phyloP scores from a whole-genome alignment of 176 grass and related monocot genomes.

The Cenchrus fungigraminus region DNA sequence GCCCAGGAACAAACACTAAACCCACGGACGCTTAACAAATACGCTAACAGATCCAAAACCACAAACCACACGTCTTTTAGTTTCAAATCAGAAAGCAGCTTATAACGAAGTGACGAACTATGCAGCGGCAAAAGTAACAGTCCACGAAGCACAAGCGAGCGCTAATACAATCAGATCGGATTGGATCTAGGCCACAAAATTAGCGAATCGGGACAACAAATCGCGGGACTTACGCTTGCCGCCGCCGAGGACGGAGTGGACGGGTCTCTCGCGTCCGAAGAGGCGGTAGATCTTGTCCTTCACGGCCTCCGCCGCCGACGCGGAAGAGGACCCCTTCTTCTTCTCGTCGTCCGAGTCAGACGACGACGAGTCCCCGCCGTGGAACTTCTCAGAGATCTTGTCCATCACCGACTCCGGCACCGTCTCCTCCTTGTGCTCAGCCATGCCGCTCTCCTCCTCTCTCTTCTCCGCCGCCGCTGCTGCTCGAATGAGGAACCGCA shows the following conservation, averaged over 20 bases:
- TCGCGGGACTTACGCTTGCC: conserved; percentile 52
- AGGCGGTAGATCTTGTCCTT: conserved; percentile 79
- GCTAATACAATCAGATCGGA: conserved; percentile 26
- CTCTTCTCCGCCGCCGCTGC: neutral
- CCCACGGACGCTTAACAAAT: neutral
- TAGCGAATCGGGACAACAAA: conserved; percentile 15
- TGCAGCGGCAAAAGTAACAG: neutral
- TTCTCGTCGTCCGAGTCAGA: conserved; percentile 84
- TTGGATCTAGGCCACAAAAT: conserved; percentile 19
- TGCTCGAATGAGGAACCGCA: neutral
- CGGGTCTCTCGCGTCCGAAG: conserved; percentile 61
- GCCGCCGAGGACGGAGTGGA: conserved; percentile 70
- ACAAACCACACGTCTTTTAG: neutral
- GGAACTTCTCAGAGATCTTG: conserved; percentile 72
- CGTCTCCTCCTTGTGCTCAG: conserved; percentile 81
- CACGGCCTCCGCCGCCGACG: conserved; percentile 24
- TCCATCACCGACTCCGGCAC: conserved; percentile 61
- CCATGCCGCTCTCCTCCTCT: conserved; percentile 42
- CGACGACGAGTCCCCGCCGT: conserved; percentile 62
- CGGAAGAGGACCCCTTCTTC: conserved; percentile 47
- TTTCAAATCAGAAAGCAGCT: neutral
- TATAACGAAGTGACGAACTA: neutral
- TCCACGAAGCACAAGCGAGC: neutral
- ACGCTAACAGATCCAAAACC: conserved; percentile 5
- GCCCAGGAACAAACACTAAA: neutral